Evolutionary conservation across 2,329 filamentous ascomycete genomes (phyloP).

Genomic region (Colletotrichum sp.): DNA sequence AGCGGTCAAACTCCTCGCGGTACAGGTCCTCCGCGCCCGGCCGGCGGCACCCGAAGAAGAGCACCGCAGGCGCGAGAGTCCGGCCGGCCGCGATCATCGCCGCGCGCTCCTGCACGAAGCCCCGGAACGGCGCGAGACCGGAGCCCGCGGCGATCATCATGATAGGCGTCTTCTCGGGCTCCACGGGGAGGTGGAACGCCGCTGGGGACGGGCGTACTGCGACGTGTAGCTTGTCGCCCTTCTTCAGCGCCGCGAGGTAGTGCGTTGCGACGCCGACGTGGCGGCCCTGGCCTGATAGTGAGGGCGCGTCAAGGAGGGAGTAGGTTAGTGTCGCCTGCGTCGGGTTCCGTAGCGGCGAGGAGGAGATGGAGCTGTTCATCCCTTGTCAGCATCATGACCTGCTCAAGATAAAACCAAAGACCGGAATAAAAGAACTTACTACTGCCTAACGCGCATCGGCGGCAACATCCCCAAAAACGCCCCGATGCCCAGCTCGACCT

Average conservation of each 20-base stretch:
- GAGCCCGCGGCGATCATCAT: conserved; percentile 45
- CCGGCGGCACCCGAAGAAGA: conserved; percentile 55
- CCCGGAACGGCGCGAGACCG: conserved; percentile 36
- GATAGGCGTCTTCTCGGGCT: conserved; percentile 42
- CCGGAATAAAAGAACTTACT: conserved; percentile 20
- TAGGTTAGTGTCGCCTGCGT: conserved; percentile 66
- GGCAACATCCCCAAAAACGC: conserved; percentile 69
- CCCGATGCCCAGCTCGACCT: conserved; percentile 59
- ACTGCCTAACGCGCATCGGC: conserved; percentile 56
- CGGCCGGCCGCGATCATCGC: conserved; percentile 51
- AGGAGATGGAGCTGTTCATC: conserved; percentile 65
- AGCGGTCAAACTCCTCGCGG: conserved; percentile 44
- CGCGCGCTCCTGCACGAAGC: conserved; percentile 25
- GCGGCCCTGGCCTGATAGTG: conserved; percentile 51
- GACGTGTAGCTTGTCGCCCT: conserved; percentile 53
- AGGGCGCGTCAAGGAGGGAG: conserved; percentile 59
- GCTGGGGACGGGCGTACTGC: conserved; percentile 47
- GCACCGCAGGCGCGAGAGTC: conserved; percentile 38
- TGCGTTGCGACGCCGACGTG: conserved; percentile 66
- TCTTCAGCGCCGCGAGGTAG: conserved; percentile 58
- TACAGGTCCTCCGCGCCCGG: conserved; percentile 51
- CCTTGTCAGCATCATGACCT: neutral
- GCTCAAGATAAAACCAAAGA: neutral
- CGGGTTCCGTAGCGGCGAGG: conserved; percentile 65
- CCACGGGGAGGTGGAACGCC: conserved; percentile 47